Conservation (phyloP, 1,284 basidiomycete genomes). For the Ganoderma meredithae region DNA sequence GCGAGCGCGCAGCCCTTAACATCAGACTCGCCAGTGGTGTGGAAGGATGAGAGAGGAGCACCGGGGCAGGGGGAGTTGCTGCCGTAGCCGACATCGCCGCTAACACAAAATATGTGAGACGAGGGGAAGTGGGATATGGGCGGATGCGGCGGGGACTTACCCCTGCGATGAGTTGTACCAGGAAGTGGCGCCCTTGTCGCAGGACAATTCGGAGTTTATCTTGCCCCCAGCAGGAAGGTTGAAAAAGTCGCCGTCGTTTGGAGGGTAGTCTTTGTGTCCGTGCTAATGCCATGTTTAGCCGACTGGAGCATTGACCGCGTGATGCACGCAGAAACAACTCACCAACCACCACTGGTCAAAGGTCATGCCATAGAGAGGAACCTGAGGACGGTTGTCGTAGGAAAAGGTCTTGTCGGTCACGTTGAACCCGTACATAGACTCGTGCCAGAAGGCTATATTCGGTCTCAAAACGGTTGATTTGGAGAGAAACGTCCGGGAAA, state of each 20-base stretch:
- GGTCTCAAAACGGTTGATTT: not conserved
- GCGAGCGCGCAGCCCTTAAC: slow-evolving; percentile 71
- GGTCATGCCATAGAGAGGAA: slow-evolving; percentile 58
- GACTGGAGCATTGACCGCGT: not conserved
- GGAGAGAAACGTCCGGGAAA: not conserved
- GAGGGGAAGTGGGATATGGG: not conserved
- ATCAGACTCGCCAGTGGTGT: slow-evolving; percentile 61
- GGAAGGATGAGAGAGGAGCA: slow-evolving; percentile 51
- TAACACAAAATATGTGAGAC: not conserved
- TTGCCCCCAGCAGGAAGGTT: slow-evolving; percentile 61
- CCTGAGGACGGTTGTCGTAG: slow-evolving; percentile 64
- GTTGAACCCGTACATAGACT: slow-evolving; percentile 61
- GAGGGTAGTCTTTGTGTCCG: slow-evolving; percentile 62
- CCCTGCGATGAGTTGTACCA: slow-evolving; percentile 55
- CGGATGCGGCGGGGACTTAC: slow-evolving; percentile 12
- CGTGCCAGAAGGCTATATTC: slow-evolving; percentile 41
- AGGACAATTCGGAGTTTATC: slow-evolving; percentile 59
- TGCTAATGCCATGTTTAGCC: slow-evolving; percentile 42
- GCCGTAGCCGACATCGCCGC: slow-evolving; percentile 57
- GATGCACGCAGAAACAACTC: slow-evolving; percentile 23
- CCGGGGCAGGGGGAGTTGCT: slow-evolving; percentile 58
- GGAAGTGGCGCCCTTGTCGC: slow-evolving; percentile 64
- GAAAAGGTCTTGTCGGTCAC: slow-evolving; percentile 56
- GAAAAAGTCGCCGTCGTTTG: slow-evolving; percentile 61
- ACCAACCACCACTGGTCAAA: slow-evolving; percentile 78